Evolutionary conservation across 257 asterid genomes (phyloP), one percentile per base, ranked within the genome.

Genomic region (Prunella vulgaris): DNA sequence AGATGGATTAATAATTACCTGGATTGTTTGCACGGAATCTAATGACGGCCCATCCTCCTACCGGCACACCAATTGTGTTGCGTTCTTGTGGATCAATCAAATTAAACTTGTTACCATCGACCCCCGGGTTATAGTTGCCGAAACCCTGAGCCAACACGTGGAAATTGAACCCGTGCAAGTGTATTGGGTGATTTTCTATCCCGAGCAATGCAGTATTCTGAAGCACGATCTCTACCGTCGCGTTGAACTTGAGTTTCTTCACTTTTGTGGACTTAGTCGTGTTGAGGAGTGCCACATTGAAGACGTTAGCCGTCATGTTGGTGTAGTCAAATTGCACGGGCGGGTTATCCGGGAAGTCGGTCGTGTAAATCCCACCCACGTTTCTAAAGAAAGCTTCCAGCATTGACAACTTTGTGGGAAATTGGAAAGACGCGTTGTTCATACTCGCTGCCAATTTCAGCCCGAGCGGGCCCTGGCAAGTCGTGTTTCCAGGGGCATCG

Each of bases 391-490:
- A 78, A 1, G 97, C 96, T 60, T 90, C 88, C 2, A 90, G 76
- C 52, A 90, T 61, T 10, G 96, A 86, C 69, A 86, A 8, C 35
- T 9, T 71, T 1, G 38, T 74, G 8, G 93, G 93, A 1, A 85
- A 46, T 56, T 78, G 83, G 71, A 90, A 90, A 3, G 97, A 90
- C 0, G 63, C 93, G 13, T 88, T 88, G 68, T 90, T 90, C 97
- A 90, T 90, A 75, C 85, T 85, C 0, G 95, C 95, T 0, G 83
- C 89, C 0, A 90, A 7, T 46, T 75, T 74, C 12, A 60, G 71
- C 14, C 89, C 89, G 0, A 69, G 10, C 1, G 70, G 86, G 40
- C 95, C 96, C 20, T 1, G 66, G 28, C 97, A 90, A 0, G 86
- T 57, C 1, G 56, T 28, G 21, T 84, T 83, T 0, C 78, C 74